Evolutionary conservation across 1,139 yeast species (phyloP).

Genomic region (Hemisphaericaspora subhashii): DNA sequence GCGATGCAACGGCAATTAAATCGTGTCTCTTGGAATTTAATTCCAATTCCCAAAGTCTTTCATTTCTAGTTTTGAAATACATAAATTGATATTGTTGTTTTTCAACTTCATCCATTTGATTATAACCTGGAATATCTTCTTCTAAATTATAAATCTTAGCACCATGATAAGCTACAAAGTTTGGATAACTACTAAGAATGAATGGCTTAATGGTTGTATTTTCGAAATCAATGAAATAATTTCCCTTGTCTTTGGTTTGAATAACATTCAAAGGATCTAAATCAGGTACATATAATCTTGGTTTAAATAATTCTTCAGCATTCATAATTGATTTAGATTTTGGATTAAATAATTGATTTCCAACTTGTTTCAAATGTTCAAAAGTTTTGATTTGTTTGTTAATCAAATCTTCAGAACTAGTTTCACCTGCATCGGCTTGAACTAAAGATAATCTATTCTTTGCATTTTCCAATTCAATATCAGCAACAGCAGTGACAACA

Average conservation of each 20-base stretch:
- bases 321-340: conserved; percentile 56
- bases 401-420: conserved; percentile 43
- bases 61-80: conserved; percentile 88
- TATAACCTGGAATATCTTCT: conserved; percentile 73
- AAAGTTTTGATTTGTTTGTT: conserved; percentile 57
- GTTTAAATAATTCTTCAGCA: conserved; percentile 61
- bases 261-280: conserved; percentile 88
- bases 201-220: conserved; percentile 79
- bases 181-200: conserved; percentile 73
- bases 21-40: conserved; percentile 64
- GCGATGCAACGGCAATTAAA: conserved; percentile 76
- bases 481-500: conserved; percentile 62
- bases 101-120: conserved; percentile 65
- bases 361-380: conserved; percentile 54
- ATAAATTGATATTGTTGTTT: conserved; percentile 81
- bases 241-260: conserved; percentile 33
- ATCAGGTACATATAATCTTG: conserved; percentile 79
- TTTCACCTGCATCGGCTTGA: conserved; percentile 54
- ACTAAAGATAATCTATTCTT: conserved; percentile 54
- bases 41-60: conserved; percentile 80
- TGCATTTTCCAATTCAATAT: conserved; percentile 64
- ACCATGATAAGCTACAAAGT: conserved; percentile 83
- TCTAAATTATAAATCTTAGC: conserved; percentile 75
- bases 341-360: conserved; percentile 56
- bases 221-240: conserved; percentile 77